Evolutionary conservation across 2,329 filamentous ascomycete species (phyloP).

Genomic region (Byssothecium circinans): DNA sequence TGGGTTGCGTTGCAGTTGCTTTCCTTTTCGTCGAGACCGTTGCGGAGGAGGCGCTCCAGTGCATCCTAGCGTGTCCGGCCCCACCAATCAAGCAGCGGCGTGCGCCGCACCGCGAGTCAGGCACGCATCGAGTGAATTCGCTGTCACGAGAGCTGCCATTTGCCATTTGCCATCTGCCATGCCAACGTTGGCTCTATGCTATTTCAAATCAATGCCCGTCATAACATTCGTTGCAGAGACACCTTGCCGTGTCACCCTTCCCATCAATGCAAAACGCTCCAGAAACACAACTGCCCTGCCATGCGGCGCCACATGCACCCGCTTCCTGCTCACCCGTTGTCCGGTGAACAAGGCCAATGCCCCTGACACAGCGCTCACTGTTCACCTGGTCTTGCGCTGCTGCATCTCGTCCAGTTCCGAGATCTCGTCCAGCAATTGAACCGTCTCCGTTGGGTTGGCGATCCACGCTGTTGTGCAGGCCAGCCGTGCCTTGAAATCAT

Average conservation of each 20-base stretch:
- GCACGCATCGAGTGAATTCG: constrained; percentile 4
- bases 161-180: constrained; percentile 2
- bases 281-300: neutral
- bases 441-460: constrained; percentile 87
- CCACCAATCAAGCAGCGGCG: constrained; percentile 12
- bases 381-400: constrained; percentile 39
- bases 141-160: constrained; percentile 10
- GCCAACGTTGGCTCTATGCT: neutral
- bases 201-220: constrained; percentile 9
- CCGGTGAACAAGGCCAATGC: neutral
- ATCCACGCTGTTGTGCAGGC: constrained; percentile 98
- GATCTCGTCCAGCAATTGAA: constrained; percentile 84
- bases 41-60: constrained; percentile 7
- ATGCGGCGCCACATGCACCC: neutral
- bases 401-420: constrained; percentile 47
- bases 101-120: constrained; percentile 8
- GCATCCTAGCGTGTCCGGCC: constrained; percentile 5
- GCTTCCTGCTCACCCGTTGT: neutral
- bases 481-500: constrained; percentile 93
- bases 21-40: constrained; percentile 10
- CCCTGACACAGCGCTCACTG: constrained; percentile 8
- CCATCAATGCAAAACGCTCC: constrained; percentile 3
- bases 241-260: neutral
- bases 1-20: constrained; percentile 5
- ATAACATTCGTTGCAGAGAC: constrained; percentile 4